Evolutionary conservation across 768 basidiomycete species (phyloP).

Genomic region (Strobilomyces echinocephalus): DNA sequence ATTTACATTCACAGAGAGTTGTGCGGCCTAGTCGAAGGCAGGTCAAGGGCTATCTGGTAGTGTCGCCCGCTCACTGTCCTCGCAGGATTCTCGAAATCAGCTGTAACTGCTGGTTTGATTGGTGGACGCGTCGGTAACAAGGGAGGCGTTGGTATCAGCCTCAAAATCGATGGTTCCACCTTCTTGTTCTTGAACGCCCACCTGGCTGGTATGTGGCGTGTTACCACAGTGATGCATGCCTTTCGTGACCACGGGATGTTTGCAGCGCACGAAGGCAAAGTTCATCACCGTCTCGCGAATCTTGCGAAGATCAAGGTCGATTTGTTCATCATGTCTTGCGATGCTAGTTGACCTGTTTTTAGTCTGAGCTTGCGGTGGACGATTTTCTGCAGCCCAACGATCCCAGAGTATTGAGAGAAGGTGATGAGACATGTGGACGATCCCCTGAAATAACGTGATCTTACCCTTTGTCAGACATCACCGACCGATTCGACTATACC

Average conservation of each 20-base stretch:
- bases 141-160: constrained; percentile 84
- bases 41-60: constrained; percentile 1
- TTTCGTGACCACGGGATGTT: neutral
- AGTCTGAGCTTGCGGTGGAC: constrained; percentile 76
- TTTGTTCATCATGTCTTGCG: neutral
- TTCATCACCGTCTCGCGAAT: constrained; percentile 79
- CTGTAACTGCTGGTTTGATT: constrained; percentile 85
- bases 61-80: neutral
- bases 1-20: constrained; percentile 72
- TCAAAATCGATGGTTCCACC: constrained; percentile 77
- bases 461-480: constrained; percentile 48
- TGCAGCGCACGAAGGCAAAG: constrained; percentile 70
- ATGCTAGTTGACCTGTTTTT: constrained; percentile 6
- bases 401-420: constrained; percentile 66
- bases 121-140: constrained; percentile 93
- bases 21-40: constrained; percentile 59
- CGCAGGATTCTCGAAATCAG: constrained; percentile 69
- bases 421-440: constrained; percentile 29
- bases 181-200: constrained; percentile 90
- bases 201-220: constrained; percentile 57
- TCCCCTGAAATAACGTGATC: constrained; percentile 1
- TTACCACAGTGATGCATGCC: neutral
- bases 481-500: constrained; percentile 83
- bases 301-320: constrained; percentile 81
- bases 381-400: constrained; percentile 66